Base-by-base conservation (phyloP, 805 yeast species). In the Suhomyces sp. region DNA sequence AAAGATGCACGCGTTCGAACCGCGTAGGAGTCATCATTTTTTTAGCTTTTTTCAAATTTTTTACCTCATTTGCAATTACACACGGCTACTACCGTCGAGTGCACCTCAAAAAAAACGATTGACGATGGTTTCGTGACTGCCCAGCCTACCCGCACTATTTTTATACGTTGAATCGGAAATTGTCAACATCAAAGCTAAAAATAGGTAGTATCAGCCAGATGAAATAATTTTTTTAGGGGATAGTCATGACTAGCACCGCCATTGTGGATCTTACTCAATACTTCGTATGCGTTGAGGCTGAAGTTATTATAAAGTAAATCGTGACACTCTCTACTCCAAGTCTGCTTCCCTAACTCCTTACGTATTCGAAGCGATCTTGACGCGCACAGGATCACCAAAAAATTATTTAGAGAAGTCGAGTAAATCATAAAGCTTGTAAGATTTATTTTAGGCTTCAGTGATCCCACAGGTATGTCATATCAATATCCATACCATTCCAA, bases 1-100 rank as follows among this genome's bases (percentile, higher is more conserved):
- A 47, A 47, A 51, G 53, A 47, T 51, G 53, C 53, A 50, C 44
- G 44, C 44, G 44, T 41, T 41, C 44, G 44, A 41, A 41, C 44
- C 44, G 44, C 44, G 44, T 41, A 20, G 44, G 44, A 41, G 44
- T 41, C 44, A 41, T n/a, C 22, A 41, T 41, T 41, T 41, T 41
- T 41, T 41, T 13, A 8, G 4, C 15, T 37, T 13, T 21, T 37
- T 35, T n/a, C 6, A 2, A 13, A 6, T 15, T 19, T 19, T 19
- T 19, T n/a, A n/a, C 39, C 39, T 15, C 9, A 35, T 15, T 35
- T 15, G 19, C 41, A 17, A 10, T 37, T 17, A n/a, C 22, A 37
- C 22, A 37, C 41, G 41, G 41, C 22, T 37, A 37, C 17, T n/a
- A n/a, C 17, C 35, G 35, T n/a, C 35, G n/a, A 5, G 17, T 6